phyloP scores from a whole-genome alignment of 2,329 filamentous ascomycete species.

The Epichloe hybrida region DNA sequence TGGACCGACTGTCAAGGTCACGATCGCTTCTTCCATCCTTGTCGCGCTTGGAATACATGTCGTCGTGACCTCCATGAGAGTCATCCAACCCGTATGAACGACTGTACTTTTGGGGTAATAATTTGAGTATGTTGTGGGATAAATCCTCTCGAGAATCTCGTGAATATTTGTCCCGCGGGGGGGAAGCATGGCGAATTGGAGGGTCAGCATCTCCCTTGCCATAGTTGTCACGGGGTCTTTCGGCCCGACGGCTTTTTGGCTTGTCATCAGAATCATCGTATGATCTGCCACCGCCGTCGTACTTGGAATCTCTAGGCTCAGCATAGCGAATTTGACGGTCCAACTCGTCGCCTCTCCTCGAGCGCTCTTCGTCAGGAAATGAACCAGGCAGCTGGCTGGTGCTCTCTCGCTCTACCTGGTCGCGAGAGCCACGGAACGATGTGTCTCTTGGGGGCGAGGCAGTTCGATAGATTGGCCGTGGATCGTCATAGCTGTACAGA shows the following conservation, averaged over 20 bases:
- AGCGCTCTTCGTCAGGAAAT: constrained; percentile 19
- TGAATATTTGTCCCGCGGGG: constrained; percentile 8
- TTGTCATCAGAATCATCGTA: constrained; percentile 3
- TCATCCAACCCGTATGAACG: constrained; percentile 18
- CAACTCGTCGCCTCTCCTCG: constrained; percentile 9
- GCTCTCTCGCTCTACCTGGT: constrained; percentile 18
- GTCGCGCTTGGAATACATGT: constrained; percentile 7
- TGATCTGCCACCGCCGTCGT: constrained; percentile 7
- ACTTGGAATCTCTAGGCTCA: constrained; percentile 12
- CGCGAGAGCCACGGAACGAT: constrained; percentile 21
- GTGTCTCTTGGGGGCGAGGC: constrained; percentile 22
- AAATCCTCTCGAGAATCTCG: constrained; percentile 9
- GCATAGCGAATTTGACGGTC: constrained; percentile 13
- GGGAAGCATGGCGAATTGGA: constrained; percentile 8
- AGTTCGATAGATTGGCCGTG: constrained; percentile 19
- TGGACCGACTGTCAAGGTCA: constrained; percentile 2
- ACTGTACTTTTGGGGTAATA: constrained; percentile 35
- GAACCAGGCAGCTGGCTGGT: constrained; percentile 16
- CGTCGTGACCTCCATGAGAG: constrained; percentile 2
- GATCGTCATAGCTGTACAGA: constrained; percentile 27
- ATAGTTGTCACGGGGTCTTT: neutral
- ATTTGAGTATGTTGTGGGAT: constrained; percentile 27
- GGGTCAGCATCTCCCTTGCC: constrained; percentile 9
- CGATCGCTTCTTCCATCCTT: constrained; percentile 15
- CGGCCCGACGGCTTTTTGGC: neutral